Evolutionary conservation across 1,284 basidiomycete species (phyloP).

Genomic region (Moniliophthora roreri): DNA sequence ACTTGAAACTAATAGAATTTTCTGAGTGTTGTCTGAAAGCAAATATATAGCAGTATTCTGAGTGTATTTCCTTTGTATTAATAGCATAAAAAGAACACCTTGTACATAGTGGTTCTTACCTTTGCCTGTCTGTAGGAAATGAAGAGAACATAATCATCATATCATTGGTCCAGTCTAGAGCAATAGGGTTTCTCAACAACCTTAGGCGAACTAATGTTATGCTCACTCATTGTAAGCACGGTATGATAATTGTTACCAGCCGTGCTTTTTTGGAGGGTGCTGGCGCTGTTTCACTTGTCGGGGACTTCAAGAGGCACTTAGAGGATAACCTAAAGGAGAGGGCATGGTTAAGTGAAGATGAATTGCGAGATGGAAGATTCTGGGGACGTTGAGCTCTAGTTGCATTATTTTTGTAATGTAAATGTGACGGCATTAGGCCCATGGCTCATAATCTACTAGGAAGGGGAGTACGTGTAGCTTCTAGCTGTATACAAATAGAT

Average conservation of each 20-base stretch:
- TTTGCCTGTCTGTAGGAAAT: slow-evolving; percentile 43
- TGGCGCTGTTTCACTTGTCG: slow-evolving; percentile 50
- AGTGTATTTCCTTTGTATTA: no score
- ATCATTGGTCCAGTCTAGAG: slow-evolving; percentile 57
- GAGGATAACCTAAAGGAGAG: slow-evolving; percentile 36
- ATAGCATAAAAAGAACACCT: no score
- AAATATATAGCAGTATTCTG: no score
- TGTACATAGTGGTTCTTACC: no score
- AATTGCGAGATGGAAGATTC: slow-evolving; percentile 42
- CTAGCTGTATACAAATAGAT: slow-evolving; percentile 1
- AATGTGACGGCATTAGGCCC: no score
- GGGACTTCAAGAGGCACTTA: slow-evolving; percentile 40
- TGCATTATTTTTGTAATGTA: no score
- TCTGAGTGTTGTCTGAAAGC: no score
- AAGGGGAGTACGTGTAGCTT: neutral
- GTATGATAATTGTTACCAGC: slow-evolving; percentile 66
- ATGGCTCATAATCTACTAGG: neutral
- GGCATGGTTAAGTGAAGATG: slow-evolving; percentile 37
- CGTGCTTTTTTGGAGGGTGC: slow-evolving; percentile 50
- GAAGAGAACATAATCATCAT: slow-evolving; percentile 63
- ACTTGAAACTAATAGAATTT: no score
- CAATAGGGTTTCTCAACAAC: slow-evolving; percentile 58
- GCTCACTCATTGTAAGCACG: slow-evolving; percentile 65
- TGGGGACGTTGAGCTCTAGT: slow-evolving; percentile 3
- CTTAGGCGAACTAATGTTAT: slow-evolving; percentile 66